A percentile compares a stretch with the other conserved stretches of the same genome.
Evolutionary conservation across 768 basidiomycete species (phyloP).

Genomic region (Daedaleopsis sinensis): DNA sequence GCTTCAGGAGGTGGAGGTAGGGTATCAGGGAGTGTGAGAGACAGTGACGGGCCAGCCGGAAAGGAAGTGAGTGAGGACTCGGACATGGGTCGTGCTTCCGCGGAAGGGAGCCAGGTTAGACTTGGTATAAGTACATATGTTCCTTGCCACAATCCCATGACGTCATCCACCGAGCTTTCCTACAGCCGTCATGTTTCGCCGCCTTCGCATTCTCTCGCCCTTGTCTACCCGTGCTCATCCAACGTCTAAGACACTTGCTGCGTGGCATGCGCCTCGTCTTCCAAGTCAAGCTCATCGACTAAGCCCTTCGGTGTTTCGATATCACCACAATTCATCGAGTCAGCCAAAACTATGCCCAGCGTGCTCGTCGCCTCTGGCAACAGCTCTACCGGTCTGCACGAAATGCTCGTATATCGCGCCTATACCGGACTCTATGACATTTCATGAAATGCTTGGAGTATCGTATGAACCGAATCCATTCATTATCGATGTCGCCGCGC

Average conservation of each 20-base stretch:
- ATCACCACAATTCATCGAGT: background rate
- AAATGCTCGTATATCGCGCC: constrained; percentile 70
- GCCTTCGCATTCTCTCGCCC: constrained; percentile 16
- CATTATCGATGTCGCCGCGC: constrained; percentile 56
- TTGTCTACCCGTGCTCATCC: background rate
- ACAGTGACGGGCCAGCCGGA: constrained; percentile 22
- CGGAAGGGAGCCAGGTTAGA: background rate
- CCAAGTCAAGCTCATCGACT: background rate
- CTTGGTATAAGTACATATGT: constrained; percentile 11
- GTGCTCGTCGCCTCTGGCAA: constrained; percentile 62
- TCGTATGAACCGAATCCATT: constrained; percentile 70
- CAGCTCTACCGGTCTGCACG: constrained; percentile 73
- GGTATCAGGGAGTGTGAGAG: background rate
- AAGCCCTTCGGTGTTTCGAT: background rate
- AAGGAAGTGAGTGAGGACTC: constrained; percentile 11
- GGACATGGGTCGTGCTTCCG: constrained; percentile 22
- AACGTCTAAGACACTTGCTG: background rate
- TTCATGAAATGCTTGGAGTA: constrained; percentile 72
- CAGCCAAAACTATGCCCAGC: constrained; percentile 50
- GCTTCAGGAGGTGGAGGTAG: constrained; percentile 41
- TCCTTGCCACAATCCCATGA: constrained; percentile 19
- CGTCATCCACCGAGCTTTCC: constrained; percentile 22
- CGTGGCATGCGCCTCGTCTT: background rate
- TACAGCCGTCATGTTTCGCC: constrained; percentile 24
- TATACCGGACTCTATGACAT: constrained; percentile 55